phyloP scores from a whole-genome alignment of 176 grass and related monocot species.

The Bonia amplexicaulis region DNA sequence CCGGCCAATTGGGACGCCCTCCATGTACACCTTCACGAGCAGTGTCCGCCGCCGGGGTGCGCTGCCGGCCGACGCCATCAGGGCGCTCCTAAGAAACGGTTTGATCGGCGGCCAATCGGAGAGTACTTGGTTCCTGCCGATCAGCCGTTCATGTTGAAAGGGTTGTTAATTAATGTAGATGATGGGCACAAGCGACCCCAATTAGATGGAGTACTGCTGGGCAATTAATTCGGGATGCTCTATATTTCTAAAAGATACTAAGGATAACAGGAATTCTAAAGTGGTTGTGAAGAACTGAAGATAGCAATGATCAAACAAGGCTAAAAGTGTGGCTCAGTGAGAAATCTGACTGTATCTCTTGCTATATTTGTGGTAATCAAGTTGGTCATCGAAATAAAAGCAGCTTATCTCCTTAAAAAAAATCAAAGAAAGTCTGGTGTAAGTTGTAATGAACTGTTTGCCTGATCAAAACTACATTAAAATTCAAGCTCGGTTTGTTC shows the following conservation, averaged over 20 bases:
- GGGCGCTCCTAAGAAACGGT: constrained; percentile 54
- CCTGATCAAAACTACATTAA: not conserved
- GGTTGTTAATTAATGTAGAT: constrained; percentile 11
- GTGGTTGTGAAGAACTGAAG: not conserved
- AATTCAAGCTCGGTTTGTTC: not conserved
- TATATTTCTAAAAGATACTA: constrained; percentile 7
- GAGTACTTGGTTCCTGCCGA: constrained; percentile 28
- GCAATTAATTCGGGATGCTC: constrained; percentile 5
- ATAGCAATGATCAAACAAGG: not conserved
- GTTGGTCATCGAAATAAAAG: not conserved
- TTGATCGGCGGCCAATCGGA: constrained; percentile 61
- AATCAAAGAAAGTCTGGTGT: not conserved
- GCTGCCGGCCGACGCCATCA: constrained; percentile 4
- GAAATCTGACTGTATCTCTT: not conserved
- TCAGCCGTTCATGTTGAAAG: constrained; percentile 15
- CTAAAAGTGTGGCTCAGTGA: not conserved
- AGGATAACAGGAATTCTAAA: not conserved
- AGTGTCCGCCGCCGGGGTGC: constrained; percentile 9
- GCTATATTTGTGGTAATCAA: not conserved
- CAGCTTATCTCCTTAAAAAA: not conserved
- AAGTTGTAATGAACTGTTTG: not conserved
- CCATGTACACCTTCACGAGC: constrained; percentile 78
- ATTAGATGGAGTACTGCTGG: constrained; percentile 20
- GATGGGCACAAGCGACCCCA: constrained; percentile 23
- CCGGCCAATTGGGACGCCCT: constrained; percentile 64